phyloP scores from a whole-genome alignment of 495 filamentous ascomycete species.

The Lepidopterella palustris region DNA sequence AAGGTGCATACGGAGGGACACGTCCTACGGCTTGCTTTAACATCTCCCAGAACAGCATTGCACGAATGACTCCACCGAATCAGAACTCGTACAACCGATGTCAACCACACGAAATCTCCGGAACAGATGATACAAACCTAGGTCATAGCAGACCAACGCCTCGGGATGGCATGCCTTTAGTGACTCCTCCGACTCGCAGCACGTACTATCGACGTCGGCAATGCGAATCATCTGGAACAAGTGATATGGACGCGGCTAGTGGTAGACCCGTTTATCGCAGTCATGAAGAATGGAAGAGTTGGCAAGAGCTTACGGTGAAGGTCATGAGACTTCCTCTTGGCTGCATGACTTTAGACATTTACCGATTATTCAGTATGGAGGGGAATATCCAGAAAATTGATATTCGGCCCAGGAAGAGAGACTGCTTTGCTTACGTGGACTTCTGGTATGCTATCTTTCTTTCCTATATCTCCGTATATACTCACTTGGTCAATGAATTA shows the following conservation, averaged over 20 bases:
- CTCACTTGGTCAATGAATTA: constrained; percentile 2
- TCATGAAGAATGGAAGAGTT: not conserved
- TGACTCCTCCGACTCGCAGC: no score
- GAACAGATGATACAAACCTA: no score
- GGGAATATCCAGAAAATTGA: not conserved
- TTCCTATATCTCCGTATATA: not conserved
- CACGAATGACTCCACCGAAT: no score
- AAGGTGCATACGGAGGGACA: no score
- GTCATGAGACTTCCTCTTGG: not conserved
- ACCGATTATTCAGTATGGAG: not conserved
- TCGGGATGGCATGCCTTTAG: no score
- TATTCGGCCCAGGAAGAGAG: not conserved
- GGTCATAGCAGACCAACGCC: no score
- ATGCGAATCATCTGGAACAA: not conserved
- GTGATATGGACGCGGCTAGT: not conserved
- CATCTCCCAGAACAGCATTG: no score
- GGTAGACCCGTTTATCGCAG: not conserved
- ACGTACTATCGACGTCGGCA: no score
- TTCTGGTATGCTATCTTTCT: not conserved
- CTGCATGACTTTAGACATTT: not conserved
- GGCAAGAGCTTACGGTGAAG: constrained; percentile 4
- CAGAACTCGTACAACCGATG: no score
- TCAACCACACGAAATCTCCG: no score
- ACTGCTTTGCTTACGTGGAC: not conserved
- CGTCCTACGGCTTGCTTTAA: no score